Evolutionary conservation across 1,139 yeast genomes (phyloP), one percentile per base, ranked within the genome.

Genomic region (Candida tetrigidarum): DNA sequence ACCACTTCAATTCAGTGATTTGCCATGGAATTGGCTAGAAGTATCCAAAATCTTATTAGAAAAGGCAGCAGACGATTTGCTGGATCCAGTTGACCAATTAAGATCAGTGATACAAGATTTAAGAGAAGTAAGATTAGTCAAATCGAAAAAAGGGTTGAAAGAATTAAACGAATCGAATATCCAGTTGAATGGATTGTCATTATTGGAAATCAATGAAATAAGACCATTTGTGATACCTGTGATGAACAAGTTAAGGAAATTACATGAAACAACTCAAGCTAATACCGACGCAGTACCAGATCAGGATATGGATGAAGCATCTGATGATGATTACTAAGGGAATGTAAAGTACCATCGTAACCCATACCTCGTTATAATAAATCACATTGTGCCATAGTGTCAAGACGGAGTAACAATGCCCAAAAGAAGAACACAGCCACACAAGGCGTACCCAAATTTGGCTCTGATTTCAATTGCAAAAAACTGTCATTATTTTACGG

Each of bases 1-100:
- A 44, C 77, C 82, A 1, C 74, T 74, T 30, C 69, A 79, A 48
- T 93, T 93, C 58, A 80, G 92, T 41, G 71, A 75, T 11, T 66
- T 93, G 37, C 98, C 98, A 0, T 82, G 85, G 81, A 82, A 84
- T 59, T 93, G 99, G 99, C 69, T 92, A 20, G 96, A 92, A 44
- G 61, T 85, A 1, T 80, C 93, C 12, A 87, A 86, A 53, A 74
- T 86, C 18, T 64, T 91, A 43, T 72, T 92, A 22, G 74, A 78
- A 9, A 69, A 69, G 44, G 96, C 96, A 1, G 56, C 85, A 0
- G 96, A 89, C 56, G 97, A 91, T 63, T 69, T 90, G 46, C 67
- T 72, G 15, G 90, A 84, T 48, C 84, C 90, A 5, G 70, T 83
- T 1, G 84, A 83, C 53, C 79, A 73, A 43, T 70, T 90, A 37